Percentiles rank a stretch among this genome's conserved stretches.
Evolutionary conservation across 2,329 filamentous ascomycete genomes (phyloP).

Genomic region (Diaporthe vaccinii): DNA sequence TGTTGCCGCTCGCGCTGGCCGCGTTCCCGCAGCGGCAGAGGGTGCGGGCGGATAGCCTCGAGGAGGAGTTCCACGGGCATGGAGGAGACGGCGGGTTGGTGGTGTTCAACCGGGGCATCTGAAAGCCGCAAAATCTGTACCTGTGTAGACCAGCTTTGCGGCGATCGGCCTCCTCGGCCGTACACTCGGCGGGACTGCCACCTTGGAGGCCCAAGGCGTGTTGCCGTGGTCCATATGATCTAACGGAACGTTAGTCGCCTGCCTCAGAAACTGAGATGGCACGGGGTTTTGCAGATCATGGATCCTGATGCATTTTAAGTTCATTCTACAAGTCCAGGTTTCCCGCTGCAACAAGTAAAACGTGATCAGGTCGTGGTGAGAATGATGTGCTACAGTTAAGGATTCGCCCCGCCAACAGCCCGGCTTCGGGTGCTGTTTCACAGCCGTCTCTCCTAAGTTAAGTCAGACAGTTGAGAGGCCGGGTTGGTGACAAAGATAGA

Average conservation of each 20-base stretch:
- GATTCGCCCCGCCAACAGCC: slow-evolving; percentile 8
- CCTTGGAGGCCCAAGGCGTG: not conserved
- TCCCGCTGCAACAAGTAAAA: slow-evolving; percentile 5
- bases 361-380: slow-evolving; percentile 9
- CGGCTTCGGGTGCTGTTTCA: slow-evolving; percentile 32
- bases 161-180: not conserved
- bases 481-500: not conserved
- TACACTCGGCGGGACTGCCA: not conserved
- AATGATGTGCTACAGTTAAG: slow-evolving; percentile 23
- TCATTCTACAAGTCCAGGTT: slow-evolving; percentile 38
- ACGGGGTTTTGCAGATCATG: slow-evolving; percentile 39
- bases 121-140: slow-evolving; percentile 44
- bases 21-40: slow-evolving; percentile 94
- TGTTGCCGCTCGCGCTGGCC: slow-evolving; percentile 88
- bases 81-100: slow-evolving; percentile 86
- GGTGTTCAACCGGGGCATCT: slow-evolving; percentile 98
- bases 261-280: slow-evolving; percentile 25
- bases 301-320: slow-evolving; percentile 48
- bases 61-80: slow-evolving; percentile 86
- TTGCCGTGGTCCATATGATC: not conserved
- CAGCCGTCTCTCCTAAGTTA: slow-evolving; percentile 23
- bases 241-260: slow-evolving; percentile 12
- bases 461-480: slow-evolving; percentile 12
- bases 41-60: slow-evolving; percentile 80
- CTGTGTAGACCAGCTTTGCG: not conserved